Evolutionary conservation across 495 filamentous ascomycete species (phyloP), one percentile per base, ranked within the genome.

Genomic region (Aspergillus olivimuriae): DNA sequence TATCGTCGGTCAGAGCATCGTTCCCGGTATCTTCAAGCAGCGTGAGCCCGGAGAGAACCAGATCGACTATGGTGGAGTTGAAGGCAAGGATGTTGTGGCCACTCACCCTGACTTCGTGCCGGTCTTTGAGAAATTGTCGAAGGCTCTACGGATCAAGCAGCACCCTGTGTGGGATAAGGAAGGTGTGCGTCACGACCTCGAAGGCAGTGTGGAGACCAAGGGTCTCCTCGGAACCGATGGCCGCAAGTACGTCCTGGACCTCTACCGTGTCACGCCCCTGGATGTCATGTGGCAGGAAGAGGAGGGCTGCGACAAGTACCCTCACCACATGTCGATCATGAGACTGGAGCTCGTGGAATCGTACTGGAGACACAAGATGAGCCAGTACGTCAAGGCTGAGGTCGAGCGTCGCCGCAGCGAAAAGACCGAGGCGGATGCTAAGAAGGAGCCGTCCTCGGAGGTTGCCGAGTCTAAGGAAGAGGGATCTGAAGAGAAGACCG

Each of bases 91-190:
- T 42, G 81, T 94, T 15, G 84, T 99, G 34, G 91, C 94, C 1
- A 82, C 85, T 8, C 86, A 95, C 58, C 78, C 90, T 56, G 76
- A 79, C 28, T 99, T 99, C 56, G 80, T 80, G 2, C 69, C 87
- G 19, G 74, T 86, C 12, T 99, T 99, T 55, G 82, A 85, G 62
- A 89, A 91, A 72, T 77, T 97, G 14, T 94, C 89, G 21, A 87
- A 87, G 63, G 76, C 84, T 14, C 73, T 96, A 45, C 78, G 79
- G 30, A 82, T 95, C 46, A 97, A 99, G 80, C 86, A 84, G 70
- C 94, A 99, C 63, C 70, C 88, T 19, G 94, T 97, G 18, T 99
- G 94, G 94, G 94, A 99, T 67, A 97, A 95, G 73, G 87, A 95
- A 42, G 78, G 78, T 51, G 84, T 88, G 69, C 80, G 84, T 15